Percentiles rank a stretch among this genome's conserved stretches.
These are phyloP conservation scores for Saturnispora diversa DNA, from an alignment of 805 yeast species.

Conservation along the genomic window DNA sequence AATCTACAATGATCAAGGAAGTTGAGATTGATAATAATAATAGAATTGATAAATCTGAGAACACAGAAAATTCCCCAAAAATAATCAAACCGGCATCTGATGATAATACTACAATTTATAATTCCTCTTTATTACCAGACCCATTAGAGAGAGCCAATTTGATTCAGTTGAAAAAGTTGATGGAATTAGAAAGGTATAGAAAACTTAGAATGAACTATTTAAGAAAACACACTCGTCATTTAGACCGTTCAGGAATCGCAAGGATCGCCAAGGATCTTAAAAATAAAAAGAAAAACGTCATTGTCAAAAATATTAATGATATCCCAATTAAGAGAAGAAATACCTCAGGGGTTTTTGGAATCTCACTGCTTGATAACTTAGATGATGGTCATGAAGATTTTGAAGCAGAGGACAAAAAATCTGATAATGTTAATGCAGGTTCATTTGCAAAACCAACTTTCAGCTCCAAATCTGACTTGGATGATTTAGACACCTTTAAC, in stretches of 20 bases:
- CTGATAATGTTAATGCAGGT: constrained; percentile 9
- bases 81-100: constrained; percentile 2
- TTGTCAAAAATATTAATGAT: constrained; percentile 1
- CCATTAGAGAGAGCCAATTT: constrained; percentile 29
- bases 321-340: constrained; percentile 22
- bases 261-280: constrained; percentile 9
- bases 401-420: constrained; percentile 4
- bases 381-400: constrained; percentile 18
- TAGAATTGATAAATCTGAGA: background rate
- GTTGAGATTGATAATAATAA: background rate
- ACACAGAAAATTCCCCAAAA: background rate
- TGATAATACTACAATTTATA: constrained; percentile 11
- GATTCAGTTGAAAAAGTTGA: constrained; percentile 27
- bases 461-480: constrained; percentile 10
- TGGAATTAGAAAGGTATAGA: constrained; percentile 40
- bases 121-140: constrained; percentile 17
- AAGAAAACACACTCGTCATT: constrained; percentile 28
- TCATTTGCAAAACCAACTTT: constrained; percentile 23
- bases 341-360: constrained; percentile 21
- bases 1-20: constrained; percentile 14
- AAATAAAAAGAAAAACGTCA: constrained; percentile 9
- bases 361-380: constrained; percentile 15
- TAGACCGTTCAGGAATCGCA: constrained; percentile 12
- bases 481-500: constrained; percentile 14
- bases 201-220: constrained; percentile 38